phyloP scores from a whole-genome alignment of 164 flowering plant genomes.

The Taxillus chinensis region DNA sequence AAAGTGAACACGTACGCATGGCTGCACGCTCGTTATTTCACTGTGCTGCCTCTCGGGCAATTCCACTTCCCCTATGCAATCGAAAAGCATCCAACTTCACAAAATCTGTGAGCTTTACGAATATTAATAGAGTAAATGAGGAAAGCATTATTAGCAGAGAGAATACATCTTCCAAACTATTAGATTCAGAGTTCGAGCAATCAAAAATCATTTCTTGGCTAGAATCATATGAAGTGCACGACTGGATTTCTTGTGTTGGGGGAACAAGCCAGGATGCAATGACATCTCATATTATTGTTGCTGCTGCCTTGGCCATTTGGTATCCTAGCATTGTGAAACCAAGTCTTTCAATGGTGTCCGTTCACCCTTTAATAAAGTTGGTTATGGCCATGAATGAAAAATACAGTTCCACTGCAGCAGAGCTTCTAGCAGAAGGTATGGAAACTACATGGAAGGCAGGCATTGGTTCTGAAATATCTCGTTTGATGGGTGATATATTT shows the following conservation, averaged over 20 bases:
- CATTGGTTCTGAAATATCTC: constrained; percentile 72
- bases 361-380: constrained; percentile 72
- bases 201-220: constrained; percentile 55
- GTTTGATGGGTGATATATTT: constrained; percentile 69
- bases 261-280: constrained; percentile 97
- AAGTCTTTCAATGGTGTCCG: constrained; percentile 49
- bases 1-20: constrained; percentile 91
- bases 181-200: constrained; percentile 31
- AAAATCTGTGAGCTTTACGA: constrained; percentile 12
- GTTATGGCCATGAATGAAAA: constrained; percentile 90
- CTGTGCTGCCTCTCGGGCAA: constrained; percentile 93
- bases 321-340: constrained; percentile 88
- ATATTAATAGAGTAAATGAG: constrained; percentile 16
- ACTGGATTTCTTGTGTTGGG: constrained; percentile 94
- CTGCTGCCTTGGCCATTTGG: constrained; percentile 91
- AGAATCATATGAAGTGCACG: constrained; percentile 89
- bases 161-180: constrained; percentile 13
- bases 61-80: constrained; percentile 61
- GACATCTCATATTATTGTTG: constrained; percentile 91
- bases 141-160: constrained; percentile 6
- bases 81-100: constrained; percentile 26
- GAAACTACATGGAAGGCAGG: constrained; percentile 83
- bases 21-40: constrained; percentile 97
- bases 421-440: constrained; percentile 96
- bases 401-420: constrained; percentile 91